Evolutionary conservation across 2,329 filamentous ascomycete genomes (phyloP).

Genomic region (Fusarium guadeloupense): DNA sequence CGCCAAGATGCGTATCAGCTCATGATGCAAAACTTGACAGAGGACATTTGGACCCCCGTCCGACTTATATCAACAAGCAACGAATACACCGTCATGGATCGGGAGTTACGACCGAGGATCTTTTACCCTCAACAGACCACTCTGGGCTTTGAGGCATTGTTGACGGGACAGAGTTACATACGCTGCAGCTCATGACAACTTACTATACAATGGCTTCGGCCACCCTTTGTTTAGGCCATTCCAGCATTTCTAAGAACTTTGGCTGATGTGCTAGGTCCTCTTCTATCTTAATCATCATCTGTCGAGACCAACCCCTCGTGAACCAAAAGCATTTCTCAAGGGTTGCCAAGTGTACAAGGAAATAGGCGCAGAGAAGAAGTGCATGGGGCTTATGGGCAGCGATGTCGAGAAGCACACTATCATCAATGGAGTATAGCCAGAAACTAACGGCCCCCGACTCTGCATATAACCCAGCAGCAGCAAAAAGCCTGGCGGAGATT

Average conservation of each 20-base stretch:
- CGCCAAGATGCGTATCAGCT: constrained; percentile 47
- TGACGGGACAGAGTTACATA: background rate
- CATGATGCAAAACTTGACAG: constrained; percentile 45
- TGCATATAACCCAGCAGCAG: constrained; percentile 35
- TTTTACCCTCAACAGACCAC: background rate
- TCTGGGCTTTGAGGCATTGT: background rate
- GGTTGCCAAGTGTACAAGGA: constrained; percentile 36
- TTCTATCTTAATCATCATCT: constrained; percentile 36
- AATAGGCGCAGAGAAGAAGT: constrained; percentile 42
- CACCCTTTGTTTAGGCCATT: constrained; percentile 39
- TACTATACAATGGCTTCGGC: constrained; percentile 16
- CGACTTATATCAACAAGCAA: constrained; percentile 49
- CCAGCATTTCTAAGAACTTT: constrained; percentile 31
- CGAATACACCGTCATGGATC: constrained; percentile 46
- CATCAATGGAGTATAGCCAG: constrained; percentile 42
- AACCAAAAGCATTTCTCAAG: constrained; percentile 44
- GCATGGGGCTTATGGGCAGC: constrained; percentile 36
- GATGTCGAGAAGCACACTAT: constrained; percentile 43
- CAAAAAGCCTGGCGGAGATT: constrained; percentile 27
- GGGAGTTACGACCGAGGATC: constrained; percentile 44
- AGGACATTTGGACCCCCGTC: constrained; percentile 45
- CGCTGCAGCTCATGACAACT: background rate
- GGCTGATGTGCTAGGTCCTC: constrained; percentile 19
- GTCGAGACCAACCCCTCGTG: constrained; percentile 39
- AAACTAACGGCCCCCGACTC: constrained; percentile 37